phyloP scores from a whole-genome alignment of 208 protist genomes.

The Trypanosoma rangeli region DNA sequence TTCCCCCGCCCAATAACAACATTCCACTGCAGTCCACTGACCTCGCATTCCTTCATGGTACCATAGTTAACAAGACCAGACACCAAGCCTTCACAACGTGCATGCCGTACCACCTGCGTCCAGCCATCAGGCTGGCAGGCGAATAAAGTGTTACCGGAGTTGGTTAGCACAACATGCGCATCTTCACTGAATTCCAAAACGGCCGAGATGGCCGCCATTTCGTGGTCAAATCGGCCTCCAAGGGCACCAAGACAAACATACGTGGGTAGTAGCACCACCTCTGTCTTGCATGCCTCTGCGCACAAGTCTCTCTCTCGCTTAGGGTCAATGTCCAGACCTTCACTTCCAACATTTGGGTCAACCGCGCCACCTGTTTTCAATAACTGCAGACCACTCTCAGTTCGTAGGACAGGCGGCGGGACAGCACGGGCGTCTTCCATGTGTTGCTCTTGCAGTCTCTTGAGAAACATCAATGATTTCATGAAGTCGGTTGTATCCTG shows the following conservation, averaged over 20 bases:
- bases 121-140: slow-evolving; percentile 71
- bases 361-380: slow-evolving; percentile 23
- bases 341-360: not conserved
- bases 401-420: slow-evolving; percentile 15
- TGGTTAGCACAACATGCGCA: slow-evolving; percentile 41
- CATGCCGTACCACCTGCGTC: slow-evolving; percentile 44
- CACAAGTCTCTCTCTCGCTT: slow-evolving; percentile 11
- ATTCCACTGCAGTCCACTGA: slow-evolving; percentile 67
- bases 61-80: slow-evolving; percentile 72
- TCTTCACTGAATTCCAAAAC: slow-evolving; percentile 1
- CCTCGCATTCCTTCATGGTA: slow-evolving; percentile 60
- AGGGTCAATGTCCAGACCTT: slow-evolving; percentile 15
- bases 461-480: slow-evolving; percentile 56
- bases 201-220: slow-evolving; percentile 43
- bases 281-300: slow-evolving; percentile 14
- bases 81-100: slow-evolving; percentile 25
- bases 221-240: slow-evolving; percentile 82
- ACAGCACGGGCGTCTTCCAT: slow-evolving; percentile 22
- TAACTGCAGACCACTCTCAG: not conserved
- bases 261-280: slow-evolving; percentile 46
- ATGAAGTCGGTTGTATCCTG: slow-evolving; percentile 85
- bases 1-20: slow-evolving; percentile 58
- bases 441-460: slow-evolving; percentile 30
- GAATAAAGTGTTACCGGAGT: slow-evolving; percentile 55
- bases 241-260: slow-evolving; percentile 58